Conservation (phyloP, 768 basidiomycete species). For the Leccinellum albellum region DNA sequence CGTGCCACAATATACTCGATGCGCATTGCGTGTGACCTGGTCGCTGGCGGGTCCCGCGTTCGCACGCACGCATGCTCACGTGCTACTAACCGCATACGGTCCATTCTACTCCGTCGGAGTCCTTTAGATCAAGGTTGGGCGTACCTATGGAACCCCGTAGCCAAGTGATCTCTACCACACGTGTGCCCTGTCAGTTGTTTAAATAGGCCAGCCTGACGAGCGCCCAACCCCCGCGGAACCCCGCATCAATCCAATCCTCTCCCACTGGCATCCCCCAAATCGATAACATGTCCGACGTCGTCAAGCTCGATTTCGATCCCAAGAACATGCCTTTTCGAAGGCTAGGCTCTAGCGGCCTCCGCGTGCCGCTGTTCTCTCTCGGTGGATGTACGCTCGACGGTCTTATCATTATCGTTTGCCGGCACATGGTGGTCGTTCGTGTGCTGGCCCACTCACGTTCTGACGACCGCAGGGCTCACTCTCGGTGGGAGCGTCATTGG, state of each 20-base stretch:
- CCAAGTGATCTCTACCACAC: neutral
- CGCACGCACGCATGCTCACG: neutral
- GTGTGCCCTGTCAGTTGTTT: neutral
- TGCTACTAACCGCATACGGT: neutral
- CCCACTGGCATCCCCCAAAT: neutral
- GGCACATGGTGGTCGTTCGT: neutral
- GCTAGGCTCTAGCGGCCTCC: conserved; percentile 43
- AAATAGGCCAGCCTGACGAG: neutral
- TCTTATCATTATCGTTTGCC: neutral
- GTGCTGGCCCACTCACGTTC: neutral
- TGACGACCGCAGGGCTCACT: conserved; percentile 37
- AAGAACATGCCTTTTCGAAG: conserved; percentile 40
- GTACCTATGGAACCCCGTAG: neutral
- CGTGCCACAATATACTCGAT: too few species aligned
- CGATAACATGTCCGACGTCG: conserved; percentile 20
- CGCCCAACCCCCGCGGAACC: neutral
- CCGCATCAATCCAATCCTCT: neutral
- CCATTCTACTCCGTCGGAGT: neutral
- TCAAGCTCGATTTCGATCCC: conserved; percentile 33
- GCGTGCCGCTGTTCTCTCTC: conserved; percentile 50
- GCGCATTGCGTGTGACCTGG: neutral
- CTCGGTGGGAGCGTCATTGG: conserved; percentile 45
- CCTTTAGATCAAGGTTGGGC: neutral
- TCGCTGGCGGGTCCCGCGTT: neutral
- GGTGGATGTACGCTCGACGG: conserved; percentile 41